Percentiles rank a stretch among this genome's conserved stretches.
Evolutionary conservation across 441 rosid genomes (phyloP).

Genomic region (Populus tomentosa): DNA sequence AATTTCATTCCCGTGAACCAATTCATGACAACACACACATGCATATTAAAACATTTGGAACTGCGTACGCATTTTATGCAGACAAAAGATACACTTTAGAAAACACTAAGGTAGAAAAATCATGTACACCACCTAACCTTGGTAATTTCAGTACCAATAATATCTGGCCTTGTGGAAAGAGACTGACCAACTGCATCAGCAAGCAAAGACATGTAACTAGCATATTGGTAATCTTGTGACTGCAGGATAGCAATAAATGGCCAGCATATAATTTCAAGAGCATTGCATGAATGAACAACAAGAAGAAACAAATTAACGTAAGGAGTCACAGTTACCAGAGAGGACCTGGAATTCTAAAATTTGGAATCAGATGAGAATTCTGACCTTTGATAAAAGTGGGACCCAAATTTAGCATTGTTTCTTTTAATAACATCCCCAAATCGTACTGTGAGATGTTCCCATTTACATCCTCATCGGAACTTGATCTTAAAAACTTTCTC

Average conservation of each 20-base stretch:
- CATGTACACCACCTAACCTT: slow-evolving; percentile 54
- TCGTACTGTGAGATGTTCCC: slow-evolving; percentile 49
- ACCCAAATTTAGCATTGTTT: slow-evolving; percentile 79
- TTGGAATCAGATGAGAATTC: slow-evolving; percentile 14
- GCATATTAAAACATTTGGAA: not conserved
- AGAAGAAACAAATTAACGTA: not conserved
- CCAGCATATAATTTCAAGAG: slow-evolving; percentile 29
- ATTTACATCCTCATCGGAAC: slow-evolving; percentile 31
- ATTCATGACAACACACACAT: not conserved
- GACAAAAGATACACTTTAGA: not conserved
- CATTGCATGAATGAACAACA: slow-evolving; percentile 10
- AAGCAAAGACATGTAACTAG: slow-evolving; percentile 46
- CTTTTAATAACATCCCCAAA: slow-evolving; percentile 79
- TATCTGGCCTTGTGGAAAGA: slow-evolving; percentile 93
- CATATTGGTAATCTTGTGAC: slow-evolving; percentile 29
- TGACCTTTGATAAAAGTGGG: slow-evolving; percentile 97
- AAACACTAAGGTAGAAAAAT: slow-evolving; percentile 1
- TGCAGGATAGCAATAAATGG: slow-evolving; percentile 33
- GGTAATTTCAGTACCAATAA: slow-evolving; percentile 81
- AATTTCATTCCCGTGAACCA: not conserved
- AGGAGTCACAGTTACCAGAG: slow-evolving; percentile 5
- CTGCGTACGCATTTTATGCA: not conserved
- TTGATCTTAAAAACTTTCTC: slow-evolving; percentile 25
- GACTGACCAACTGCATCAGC: slow-evolving; percentile 93
- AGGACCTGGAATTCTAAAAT: not conserved